Percentiles rank a stretch among this genome's conserved stretches.
Conservation (phyloP, 176 grass and related monocot genomes). For the Avena insularis region DNA sequence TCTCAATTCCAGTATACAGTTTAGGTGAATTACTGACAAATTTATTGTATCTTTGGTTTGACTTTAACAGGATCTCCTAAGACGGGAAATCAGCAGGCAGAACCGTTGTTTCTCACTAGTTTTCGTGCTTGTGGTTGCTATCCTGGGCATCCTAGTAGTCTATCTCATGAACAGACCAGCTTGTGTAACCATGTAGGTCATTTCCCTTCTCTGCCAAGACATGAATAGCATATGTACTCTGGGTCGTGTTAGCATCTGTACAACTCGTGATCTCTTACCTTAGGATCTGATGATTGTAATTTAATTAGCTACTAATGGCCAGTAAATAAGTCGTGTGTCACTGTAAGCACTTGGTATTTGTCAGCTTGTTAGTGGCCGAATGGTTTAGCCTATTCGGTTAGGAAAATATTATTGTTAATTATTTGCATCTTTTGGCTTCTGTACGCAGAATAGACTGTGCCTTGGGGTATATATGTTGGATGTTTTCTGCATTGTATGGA, state of each 20-base stretch:
- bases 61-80: conserved; percentile 67
- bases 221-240: conserved; percentile 7
- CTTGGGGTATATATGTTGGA: background rate
- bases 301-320: conserved; percentile 35
- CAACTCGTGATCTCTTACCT: conserved; percentile 32
- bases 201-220: conserved; percentile 30
- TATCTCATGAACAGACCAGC: conserved; percentile 76
- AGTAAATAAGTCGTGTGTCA: conserved; percentile 24
- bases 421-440: conserved; percentile 30
- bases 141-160: conserved; percentile 79
- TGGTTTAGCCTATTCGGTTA: background rate
- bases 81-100: conserved; percentile 62
- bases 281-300: conserved; percentile 49
- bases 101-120: conserved; percentile 64
- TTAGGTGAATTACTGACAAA: background rate
- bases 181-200: conserved; percentile 25
- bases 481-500: conserved; percentile 5
- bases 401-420: conserved; percentile 19
- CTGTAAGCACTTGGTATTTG: conserved; percentile 13
- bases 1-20: conserved; percentile 23
- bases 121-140: conserved; percentile 63
- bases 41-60: conserved; percentile 24
- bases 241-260: conserved; percentile 48
- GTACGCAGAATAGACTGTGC: conserved; percentile 22
- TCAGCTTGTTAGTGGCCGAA: conserved; percentile 25